Evolutionary conservation across 257 asterid genomes (phyloP).

Genomic region (Solanum piurae): DNA sequence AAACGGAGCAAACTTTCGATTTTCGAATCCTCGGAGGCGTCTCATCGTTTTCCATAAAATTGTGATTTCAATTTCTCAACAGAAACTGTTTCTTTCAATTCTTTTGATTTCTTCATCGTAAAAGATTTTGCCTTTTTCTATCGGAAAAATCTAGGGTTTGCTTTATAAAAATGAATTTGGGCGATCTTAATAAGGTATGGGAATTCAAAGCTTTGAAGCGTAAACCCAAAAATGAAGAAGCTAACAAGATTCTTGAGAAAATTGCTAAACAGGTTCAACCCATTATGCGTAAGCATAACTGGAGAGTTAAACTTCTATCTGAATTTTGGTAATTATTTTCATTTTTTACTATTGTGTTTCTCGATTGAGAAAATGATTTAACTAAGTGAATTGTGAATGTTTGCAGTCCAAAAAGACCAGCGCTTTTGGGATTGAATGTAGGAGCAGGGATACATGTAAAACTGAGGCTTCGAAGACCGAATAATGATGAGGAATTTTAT

Average conservation of each 20-base stretch:
- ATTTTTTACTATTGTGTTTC: background rate
- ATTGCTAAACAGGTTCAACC: conserved; percentile 90
- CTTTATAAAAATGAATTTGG: conserved; percentile 36
- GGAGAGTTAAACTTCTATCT: conserved; percentile 88
- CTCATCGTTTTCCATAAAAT: background rate
- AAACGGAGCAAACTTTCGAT: background rate
- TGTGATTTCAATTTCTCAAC: background rate
- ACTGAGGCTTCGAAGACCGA: conserved; percentile 67
- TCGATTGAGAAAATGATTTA: background rate
- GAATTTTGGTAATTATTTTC: conserved; percentile 49
- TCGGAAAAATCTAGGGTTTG: background rate
- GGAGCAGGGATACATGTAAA: conserved; percentile 69
- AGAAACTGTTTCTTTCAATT: background rate
- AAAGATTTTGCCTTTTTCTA: background rate
- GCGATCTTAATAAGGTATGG: conserved; percentile 70
- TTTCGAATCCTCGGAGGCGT: background rate
- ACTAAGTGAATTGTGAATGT: background rate
- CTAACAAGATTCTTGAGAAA: conserved; percentile 50
- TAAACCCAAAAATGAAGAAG: conserved; percentile 61
- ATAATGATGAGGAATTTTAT: conserved; percentile 63
- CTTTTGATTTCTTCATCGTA: background rate
- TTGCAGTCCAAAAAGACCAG: conserved; percentile 52
- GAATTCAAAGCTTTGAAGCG: conserved; percentile 71
- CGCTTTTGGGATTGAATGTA: conserved; percentile 71
- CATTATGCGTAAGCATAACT: conserved; percentile 77